These are phyloP conservation scores for Clitopilus hobsonii DNA, from an alignment of 768 basidiomycete species.

Conservation along the genomic window DNA sequence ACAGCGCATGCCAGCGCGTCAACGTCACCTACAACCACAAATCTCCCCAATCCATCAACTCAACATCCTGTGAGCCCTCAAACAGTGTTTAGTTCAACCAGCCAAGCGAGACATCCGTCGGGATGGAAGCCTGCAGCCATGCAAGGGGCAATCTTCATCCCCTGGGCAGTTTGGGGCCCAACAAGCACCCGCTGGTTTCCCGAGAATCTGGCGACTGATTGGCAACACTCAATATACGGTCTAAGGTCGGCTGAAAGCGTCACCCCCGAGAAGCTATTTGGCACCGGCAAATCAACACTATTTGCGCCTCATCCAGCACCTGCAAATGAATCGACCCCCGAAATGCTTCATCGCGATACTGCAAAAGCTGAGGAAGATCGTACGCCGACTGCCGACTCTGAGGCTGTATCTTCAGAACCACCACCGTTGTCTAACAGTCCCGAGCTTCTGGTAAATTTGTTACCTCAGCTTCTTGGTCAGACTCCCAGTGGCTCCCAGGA, in stretches of 20 bases:
- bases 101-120: not conserved
- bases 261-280: slow-evolving; percentile 9
- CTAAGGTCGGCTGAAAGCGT: slow-evolving; percentile 45
- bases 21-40: not conserved
- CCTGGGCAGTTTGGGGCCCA: slow-evolving; percentile 51
- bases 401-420: not conserved
- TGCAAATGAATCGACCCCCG: not conserved
- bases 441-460: not conserved
- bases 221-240: slow-evolving; percentile 53
- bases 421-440: not conserved
- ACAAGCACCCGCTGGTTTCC: slow-evolving; percentile 50
- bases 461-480: not conserved
- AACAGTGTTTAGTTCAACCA: not conserved
- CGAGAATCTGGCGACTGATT: slow-evolving; percentile 44
- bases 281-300: slow-evolving; percentile 5
- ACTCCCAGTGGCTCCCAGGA: not conserved
- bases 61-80: not conserved
- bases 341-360: slow-evolving; percentile 1
- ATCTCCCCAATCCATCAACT: not conserved
- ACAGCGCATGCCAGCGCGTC: not conserved
- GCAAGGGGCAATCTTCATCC: slow-evolving; percentile 18
- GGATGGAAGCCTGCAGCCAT: not conserved
- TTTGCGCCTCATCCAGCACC: not conserved
- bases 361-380: not conserved
- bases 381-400: no score